Conservation (phyloP, 306 rosid species). For the Leucaena leucocephala region DNA sequence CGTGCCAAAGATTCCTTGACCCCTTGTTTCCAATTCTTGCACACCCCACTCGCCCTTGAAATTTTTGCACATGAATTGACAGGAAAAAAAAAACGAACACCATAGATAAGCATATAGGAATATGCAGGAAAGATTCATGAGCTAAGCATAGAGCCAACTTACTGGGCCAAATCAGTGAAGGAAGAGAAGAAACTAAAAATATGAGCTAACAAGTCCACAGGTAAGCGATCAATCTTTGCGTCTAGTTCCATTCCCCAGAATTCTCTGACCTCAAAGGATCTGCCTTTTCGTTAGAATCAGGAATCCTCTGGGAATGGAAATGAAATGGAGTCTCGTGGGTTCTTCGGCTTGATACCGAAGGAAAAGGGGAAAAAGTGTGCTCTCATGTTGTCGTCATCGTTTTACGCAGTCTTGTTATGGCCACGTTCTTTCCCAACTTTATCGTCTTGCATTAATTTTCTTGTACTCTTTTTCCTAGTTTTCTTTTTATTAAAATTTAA, state of each 20-base stretch:
- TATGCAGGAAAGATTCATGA: neutral
- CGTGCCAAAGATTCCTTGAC: slow-evolving; percentile 73
- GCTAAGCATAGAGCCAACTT: slow-evolving; percentile 28
- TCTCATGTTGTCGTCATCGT: slow-evolving; percentile 55
- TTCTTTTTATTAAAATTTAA: neutral
- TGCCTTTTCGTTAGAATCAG: neutral
- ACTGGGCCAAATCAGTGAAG: slow-evolving; percentile 98
- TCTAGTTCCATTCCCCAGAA: slow-evolving; percentile 49
- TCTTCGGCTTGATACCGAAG: neutral
- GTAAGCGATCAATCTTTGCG: slow-evolving; percentile 84
- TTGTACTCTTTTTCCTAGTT: neutral
- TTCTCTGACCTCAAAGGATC: neutral
- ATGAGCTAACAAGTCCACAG: slow-evolving; percentile 79
- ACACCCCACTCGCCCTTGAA: slow-evolving; percentile 77
- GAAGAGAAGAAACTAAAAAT: slow-evolving; percentile 69
- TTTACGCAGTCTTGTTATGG: slow-evolving; percentile 12
- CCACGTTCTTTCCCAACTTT: slow-evolving; percentile 7
- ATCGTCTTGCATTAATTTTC: neutral
- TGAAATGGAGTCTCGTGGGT: neutral
- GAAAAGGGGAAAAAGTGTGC: slow-evolving; percentile 38
- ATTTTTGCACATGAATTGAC: neutral
- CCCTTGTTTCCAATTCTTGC: slow-evolving; percentile 92
- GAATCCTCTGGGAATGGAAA: neutral
- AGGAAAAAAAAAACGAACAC: neutral
- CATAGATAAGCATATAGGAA: neutral